Conservation (phyloP, 257 asterid genomes). For the Jacaranda mimosifolia region DNA sequence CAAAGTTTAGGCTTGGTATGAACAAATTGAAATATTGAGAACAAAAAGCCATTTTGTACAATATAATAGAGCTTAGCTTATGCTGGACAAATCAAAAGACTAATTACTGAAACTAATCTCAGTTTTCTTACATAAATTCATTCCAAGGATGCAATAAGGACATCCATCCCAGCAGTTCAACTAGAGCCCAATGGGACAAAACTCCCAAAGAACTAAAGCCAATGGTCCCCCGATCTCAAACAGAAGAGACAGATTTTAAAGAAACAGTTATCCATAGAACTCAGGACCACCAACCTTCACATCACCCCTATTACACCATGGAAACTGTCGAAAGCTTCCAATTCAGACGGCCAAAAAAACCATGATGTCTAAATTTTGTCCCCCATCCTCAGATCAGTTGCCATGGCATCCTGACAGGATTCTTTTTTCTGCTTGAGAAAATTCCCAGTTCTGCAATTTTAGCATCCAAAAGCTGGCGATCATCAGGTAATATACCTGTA, state of each 20-base stretch:
- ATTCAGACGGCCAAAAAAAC: neutral
- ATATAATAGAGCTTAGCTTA: too few relatives aligned
- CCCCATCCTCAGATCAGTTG: conserved; percentile 23
- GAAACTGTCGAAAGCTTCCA: conserved; percentile 32
- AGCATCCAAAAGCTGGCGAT: conserved; percentile 30
- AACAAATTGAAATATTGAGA: too few relatives aligned
- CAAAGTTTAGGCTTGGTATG: too few relatives aligned
- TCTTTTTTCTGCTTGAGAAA: neutral
- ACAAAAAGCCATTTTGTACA: too few relatives aligned
- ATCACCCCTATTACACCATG: conserved; percentile 20
- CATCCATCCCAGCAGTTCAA: too few relatives aligned
- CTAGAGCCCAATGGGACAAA: too few relatives aligned
- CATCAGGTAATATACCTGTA: conserved; percentile 14
- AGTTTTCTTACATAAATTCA: too few relatives aligned
- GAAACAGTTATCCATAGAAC: neutral
- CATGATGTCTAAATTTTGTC: conserved; percentile 21
- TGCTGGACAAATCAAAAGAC: too few relatives aligned
- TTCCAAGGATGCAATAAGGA: too few relatives aligned
- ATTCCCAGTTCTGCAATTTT: conserved; percentile 16
- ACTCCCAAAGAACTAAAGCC: too few relatives aligned
- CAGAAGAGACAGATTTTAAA: neutral
- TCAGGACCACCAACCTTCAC: conserved; percentile 42
- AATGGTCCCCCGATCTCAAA: neutral
- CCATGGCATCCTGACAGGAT: conserved; percentile 23
- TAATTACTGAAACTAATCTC: too few relatives aligned